Evolutionary conservation across 169 alveolate species (phyloP).

Genomic region (Cryptosporidium parvum): DNA sequence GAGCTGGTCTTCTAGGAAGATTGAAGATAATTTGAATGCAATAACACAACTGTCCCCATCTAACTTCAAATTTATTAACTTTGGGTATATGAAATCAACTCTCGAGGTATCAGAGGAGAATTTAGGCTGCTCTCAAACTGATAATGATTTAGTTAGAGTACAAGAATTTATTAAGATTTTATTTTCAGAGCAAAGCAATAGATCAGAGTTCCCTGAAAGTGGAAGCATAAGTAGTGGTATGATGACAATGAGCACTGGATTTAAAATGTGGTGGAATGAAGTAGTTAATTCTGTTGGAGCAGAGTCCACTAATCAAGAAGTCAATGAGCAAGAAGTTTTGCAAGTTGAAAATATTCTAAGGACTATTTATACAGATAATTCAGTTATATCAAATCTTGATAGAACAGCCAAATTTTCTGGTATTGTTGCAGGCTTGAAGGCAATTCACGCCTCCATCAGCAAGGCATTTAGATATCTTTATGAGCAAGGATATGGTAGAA

Average conservation of each 20-base stretch:
- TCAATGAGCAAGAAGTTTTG: slow-evolving; percentile 15
- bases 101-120: slow-evolving; percentile 27
- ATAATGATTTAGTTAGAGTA: slow-evolving; percentile 52
- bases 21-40: slow-evolving; percentile 50
- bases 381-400: slow-evolving; percentile 23
- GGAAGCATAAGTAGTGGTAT: slow-evolving; percentile 41
- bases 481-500: slow-evolving; percentile 25
- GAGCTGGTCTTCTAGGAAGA: slow-evolving; percentile 51
- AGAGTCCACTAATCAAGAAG: neutral
- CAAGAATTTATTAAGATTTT: slow-evolving; percentile 21
- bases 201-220: slow-evolving; percentile 53
- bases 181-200: slow-evolving; percentile 61
- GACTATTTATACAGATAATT: slow-evolving; percentile 17
- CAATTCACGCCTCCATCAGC: slow-evolving; percentile 41
- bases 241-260: slow-evolving; percentile 26
- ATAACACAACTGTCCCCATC: slow-evolving; percentile 46
- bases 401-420: slow-evolving; percentile 15
- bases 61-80: slow-evolving; percentile 45
- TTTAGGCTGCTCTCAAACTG: slow-evolving; percentile 43
- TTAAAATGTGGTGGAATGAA: slow-evolving; percentile 70
- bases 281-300: slow-evolving; percentile 32
- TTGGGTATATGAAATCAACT: slow-evolving; percentile 66
- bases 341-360: slow-evolving; percentile 56
- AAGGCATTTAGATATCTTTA: slow-evolving; percentile 28
- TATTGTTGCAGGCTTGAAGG: slow-evolving; percentile 31